A percentile compares a stretch with the other conserved stretches of the same genome.
Evolutionary conservation across 768 basidiomycete species (phyloP).

Genomic region (Suillus placidus): DNA sequence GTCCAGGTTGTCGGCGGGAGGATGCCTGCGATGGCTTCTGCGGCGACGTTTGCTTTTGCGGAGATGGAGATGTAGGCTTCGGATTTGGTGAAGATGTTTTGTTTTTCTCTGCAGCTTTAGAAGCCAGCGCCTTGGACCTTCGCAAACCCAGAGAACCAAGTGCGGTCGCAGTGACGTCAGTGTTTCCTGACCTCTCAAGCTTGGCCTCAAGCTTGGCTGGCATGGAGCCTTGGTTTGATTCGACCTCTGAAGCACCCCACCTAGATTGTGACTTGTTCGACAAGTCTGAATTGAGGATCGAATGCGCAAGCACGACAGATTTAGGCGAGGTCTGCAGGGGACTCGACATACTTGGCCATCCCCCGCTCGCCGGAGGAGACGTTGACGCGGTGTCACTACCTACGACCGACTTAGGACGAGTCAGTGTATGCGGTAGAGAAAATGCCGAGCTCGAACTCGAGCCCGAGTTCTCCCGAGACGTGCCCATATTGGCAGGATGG

Average conservation of each 20-base stretch:
- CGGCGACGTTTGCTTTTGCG: conserved; percentile 1
- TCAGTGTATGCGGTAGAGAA: not conserved
- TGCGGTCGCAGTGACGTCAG: conserved; percentile 21
- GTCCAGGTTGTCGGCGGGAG: conserved; percentile 63
- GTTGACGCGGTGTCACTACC: not conserved
- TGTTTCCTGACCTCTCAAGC: conserved; percentile 18
- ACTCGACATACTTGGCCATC: conserved; percentile 11
- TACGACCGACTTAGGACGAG: not conserved
- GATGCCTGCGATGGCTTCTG: conserved; percentile 23
- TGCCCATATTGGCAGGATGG: conserved; percentile 8
- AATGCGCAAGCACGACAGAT: conserved; percentile 14
- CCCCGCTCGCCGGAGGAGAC: conserved; percentile 7
- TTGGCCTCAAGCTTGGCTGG: conserved; percentile 22
- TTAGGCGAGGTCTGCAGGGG: conserved; percentile 13
- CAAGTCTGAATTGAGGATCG: conserved; percentile 19
- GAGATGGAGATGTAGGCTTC: conserved; percentile 22
- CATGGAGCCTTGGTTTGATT: conserved; percentile 14
- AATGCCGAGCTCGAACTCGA: conserved; percentile 17
- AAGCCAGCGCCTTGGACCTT: conserved; percentile 28
- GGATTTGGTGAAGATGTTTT: conserved; percentile 12
- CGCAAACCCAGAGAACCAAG: conserved; percentile 34
- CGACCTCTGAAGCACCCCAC: conserved; percentile 23
- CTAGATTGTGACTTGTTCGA: conserved; percentile 12
- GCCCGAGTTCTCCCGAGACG: conserved; percentile 18
- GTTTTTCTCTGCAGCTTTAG: conserved; percentile 29